Conservation (phyloP, 768 basidiomycete species). For the Pholiota molesta region DNA sequence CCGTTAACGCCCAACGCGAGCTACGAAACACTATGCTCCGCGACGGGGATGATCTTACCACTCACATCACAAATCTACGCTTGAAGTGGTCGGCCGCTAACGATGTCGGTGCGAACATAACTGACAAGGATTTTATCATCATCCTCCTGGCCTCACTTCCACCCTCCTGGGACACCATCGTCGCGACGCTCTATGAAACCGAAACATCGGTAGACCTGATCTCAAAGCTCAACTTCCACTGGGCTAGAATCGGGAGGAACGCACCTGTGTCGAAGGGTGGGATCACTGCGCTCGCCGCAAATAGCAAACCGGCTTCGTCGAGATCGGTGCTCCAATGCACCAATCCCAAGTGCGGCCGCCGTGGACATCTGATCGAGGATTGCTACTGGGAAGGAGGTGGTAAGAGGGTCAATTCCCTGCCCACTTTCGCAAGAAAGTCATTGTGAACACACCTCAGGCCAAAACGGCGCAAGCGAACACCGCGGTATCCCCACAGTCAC, state of each 20-base stretch:
- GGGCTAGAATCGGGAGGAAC: neutral
- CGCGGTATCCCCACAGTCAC: neutral
- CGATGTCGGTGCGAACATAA: constrained; percentile 19
- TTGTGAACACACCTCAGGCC: neutral
- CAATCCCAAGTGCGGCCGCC: constrained; percentile 20
- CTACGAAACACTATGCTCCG: constrained; percentile 10
- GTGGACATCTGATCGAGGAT: constrained; percentile 27
- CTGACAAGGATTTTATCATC: constrained; percentile 12
- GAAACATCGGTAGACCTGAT: constrained; percentile 5
- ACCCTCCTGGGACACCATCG: constrained; percentile 18
- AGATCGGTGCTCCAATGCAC: neutral
- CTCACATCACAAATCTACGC: constrained; percentile 18
- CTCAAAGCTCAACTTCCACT: constrained; percentile 4
- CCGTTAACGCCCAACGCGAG: constrained; percentile 5
- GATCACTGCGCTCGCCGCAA: neutral
- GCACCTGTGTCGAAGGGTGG: neutral
- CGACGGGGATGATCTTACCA: constrained; percentile 15
- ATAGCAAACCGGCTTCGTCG: neutral
- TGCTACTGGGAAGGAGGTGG: constrained; percentile 39
- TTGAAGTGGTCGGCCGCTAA: constrained; percentile 19
- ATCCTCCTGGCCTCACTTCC: constrained; percentile 13
- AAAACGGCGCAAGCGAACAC: too few relatives aligned
- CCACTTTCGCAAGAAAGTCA: neutral
- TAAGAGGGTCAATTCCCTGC: constrained; percentile 38
- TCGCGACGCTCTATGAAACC: neutral